A percentile compares a stretch with the other conserved stretches of the same genome.
Evolutionary conservation across 768 basidiomycete species (phyloP).

Genomic region (Pisolithus microcarpus): DNA sequence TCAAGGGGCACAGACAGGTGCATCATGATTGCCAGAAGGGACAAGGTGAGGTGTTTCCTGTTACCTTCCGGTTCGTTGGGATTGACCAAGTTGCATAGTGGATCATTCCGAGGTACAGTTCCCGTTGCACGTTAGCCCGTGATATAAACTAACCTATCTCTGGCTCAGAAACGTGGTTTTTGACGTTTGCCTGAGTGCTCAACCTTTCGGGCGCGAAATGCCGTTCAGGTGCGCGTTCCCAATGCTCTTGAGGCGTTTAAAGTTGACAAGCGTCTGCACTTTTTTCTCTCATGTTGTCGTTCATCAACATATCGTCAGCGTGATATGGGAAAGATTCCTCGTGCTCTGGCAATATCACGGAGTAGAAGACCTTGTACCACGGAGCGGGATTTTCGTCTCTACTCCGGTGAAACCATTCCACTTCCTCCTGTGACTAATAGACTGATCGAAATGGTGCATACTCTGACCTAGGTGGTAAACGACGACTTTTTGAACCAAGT

Average conservation of each 20-base stretch:
- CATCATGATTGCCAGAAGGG: slow-evolving; percentile 37
- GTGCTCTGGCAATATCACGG: slow-evolving; percentile 38
- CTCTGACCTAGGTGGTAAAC: slow-evolving; percentile 37
- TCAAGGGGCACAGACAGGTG: slow-evolving; percentile 26
- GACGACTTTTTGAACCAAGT: slow-evolving; percentile 43
- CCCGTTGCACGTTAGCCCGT: slow-evolving; percentile 1
- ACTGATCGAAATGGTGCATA: neutral
- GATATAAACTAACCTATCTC: neutral
- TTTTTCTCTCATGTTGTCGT: neutral
- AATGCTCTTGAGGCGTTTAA: neutral
- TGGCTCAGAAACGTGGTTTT: slow-evolving; percentile 34
- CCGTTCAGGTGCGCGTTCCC: slow-evolving; percentile 32
- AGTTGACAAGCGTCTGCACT: neutral
- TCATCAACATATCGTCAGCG: slow-evolving; percentile 19
- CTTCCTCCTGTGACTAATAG: neutral
- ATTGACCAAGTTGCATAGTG: slow-evolving; percentile 27
- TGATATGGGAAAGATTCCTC: slow-evolving; percentile 42
- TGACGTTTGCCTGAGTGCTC: slow-evolving; percentile 40
- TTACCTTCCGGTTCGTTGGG: neutral
- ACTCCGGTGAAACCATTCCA: slow-evolving; percentile 30
- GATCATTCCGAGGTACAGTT: slow-evolving; percentile 34
- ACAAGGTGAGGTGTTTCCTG: slow-evolving; percentile 16
- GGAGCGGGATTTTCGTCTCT: slow-evolving; percentile 39
- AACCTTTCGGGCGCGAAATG: slow-evolving; percentile 49
- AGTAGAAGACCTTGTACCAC: slow-evolving; percentile 38